These are phyloP conservation scores for Coemansia erecta DNA, from an alignment of 192 early-diverging fungal genomes.

Conservation along the genomic window DNA sequence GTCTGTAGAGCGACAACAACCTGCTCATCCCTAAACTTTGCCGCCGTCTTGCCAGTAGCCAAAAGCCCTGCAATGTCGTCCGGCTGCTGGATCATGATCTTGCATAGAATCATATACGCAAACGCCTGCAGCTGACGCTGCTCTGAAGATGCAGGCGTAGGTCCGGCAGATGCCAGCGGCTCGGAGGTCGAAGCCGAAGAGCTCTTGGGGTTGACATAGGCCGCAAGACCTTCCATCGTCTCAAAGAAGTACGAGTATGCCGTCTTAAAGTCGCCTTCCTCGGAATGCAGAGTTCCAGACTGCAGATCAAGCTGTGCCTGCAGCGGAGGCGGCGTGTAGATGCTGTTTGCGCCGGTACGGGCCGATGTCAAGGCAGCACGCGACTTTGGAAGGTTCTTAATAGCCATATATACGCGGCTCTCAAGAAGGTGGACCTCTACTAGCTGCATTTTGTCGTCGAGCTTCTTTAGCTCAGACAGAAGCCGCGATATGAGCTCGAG, in stretches of 20 bases:
- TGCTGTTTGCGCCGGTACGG: constrained; percentile 93
- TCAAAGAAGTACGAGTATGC: constrained; percentile 99
- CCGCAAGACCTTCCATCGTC: constrained; percentile 88
- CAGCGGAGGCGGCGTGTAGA: constrained; percentile 95
- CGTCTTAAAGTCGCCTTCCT: constrained; percentile 99
- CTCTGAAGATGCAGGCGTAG: constrained; percentile 20
- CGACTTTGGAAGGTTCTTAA: constrained; percentile 91
- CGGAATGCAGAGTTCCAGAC: constrained; percentile 94
- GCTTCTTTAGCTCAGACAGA: constrained; percentile 93
- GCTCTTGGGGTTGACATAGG: constrained; percentile 41
- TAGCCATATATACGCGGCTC: constrained; percentile 88
- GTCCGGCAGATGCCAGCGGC: constrained; percentile 2
- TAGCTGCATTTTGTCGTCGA: constrained; percentile 98
- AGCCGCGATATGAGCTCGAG: constrained; percentile 77
- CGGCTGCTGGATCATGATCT: constrained; percentile 97
- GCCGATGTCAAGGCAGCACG: constrained; percentile 95
- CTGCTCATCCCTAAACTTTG: constrained; percentile 75
- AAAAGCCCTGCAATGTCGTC: constrained; percentile 92
- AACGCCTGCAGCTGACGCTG: constrained; percentile 82
- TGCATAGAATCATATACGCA: constrained; percentile 98
- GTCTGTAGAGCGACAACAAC: constrained; percentile 94
- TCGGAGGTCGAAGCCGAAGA: constrained; percentile 2
- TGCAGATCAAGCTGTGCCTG: constrained; percentile 97
- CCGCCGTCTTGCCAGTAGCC: constrained; percentile 85
- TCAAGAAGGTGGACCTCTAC: constrained; percentile 97